These are phyloP conservation scores for Euryodendron excelsum DNA, from an alignment of 148 eudicot genomes.

Conservation along the genomic window DNA sequence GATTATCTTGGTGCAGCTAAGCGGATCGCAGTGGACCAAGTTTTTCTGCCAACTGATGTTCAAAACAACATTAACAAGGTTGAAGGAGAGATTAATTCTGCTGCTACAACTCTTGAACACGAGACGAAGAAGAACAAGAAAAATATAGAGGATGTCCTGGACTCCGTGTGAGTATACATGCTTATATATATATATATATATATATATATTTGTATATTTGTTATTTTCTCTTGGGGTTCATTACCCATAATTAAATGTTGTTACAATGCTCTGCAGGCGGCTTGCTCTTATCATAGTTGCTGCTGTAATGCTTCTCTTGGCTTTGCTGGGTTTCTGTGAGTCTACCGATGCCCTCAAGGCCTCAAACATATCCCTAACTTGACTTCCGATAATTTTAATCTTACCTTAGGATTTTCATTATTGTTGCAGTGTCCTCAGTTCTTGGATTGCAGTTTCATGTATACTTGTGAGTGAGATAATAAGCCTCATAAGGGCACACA, in stretches of 20 bases:
- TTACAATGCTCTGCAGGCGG: slow-evolving; percentile 45
- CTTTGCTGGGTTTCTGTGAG: slow-evolving; percentile 84
- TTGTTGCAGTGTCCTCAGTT: slow-evolving; percentile 73
- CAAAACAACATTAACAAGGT: slow-evolving; percentile 53
- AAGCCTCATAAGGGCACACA: neutral
- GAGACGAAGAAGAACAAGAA: slow-evolving; percentile 50
- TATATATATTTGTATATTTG: no score
- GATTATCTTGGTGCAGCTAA: slow-evolving; percentile 59
- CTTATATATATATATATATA: neutral
- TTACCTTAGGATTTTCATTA: neutral
- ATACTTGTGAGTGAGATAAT: slow-evolving; percentile 66
- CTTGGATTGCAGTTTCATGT: slow-evolving; percentile 74
- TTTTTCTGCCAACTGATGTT: slow-evolving; percentile 46
- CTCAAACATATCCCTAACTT: neutral
- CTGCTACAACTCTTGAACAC: slow-evolving; percentile 50
- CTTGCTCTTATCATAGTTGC: slow-evolving; percentile 62
- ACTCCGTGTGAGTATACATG: slow-evolving; percentile 56
- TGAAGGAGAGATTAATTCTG: slow-evolving; percentile 37
- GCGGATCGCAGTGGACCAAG: slow-evolving; percentile 40
- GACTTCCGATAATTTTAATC: neutral
- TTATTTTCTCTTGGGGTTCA: neutral
- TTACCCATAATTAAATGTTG: neutral
- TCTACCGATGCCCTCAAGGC: neutral
- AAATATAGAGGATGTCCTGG: slow-evolving; percentile 39
- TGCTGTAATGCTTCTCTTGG: slow-evolving; percentile 73